Conservation (phyloP, 768 basidiomycete genomes). For the Mrakia gelida region DNA sequence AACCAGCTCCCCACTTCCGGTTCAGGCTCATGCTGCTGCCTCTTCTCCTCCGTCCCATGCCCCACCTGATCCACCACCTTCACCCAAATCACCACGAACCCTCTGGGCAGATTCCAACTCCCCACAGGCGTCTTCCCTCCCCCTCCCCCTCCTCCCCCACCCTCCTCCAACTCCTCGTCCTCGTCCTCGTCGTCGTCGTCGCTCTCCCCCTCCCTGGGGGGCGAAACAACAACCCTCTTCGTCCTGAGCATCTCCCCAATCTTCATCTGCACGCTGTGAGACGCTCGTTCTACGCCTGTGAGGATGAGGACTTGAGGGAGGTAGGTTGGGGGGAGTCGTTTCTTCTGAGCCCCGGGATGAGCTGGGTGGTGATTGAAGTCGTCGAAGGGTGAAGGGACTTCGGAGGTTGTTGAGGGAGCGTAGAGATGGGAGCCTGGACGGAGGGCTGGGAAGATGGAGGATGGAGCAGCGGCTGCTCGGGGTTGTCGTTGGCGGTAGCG, state of each 20-base stretch:
- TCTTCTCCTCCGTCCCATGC: not conserved
- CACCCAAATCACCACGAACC: not conserved
- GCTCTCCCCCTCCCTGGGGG: not conserved
- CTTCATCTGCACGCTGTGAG: not conserved
- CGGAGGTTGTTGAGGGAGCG: not conserved
- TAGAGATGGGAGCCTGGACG: constrained; percentile 2
- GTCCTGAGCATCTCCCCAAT: not conserved
- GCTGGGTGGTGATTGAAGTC: not conserved
- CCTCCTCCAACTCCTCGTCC: not conserved
- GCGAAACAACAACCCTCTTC: not conserved
- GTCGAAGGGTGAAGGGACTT: not conserved
- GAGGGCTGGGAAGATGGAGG: constrained; percentile 9
- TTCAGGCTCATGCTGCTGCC: not conserved
- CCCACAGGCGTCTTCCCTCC: not conserved
- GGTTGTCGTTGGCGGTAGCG: not conserved
- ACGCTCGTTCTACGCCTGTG: not conserved
- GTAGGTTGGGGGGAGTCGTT: not conserved
- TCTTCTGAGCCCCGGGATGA: not conserved
- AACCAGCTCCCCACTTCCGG: not conserved
- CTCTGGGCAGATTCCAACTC: not conserved
- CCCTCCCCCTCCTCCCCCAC: too few species aligned
- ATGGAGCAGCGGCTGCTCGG: not conserved
- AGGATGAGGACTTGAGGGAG: constrained; percentile 1
- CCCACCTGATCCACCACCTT: not conserved
- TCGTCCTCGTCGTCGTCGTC: not conserved